phyloP scores from a whole-genome alignment of 805 yeast genomes.

The Clavispora carvajalis region DNA sequence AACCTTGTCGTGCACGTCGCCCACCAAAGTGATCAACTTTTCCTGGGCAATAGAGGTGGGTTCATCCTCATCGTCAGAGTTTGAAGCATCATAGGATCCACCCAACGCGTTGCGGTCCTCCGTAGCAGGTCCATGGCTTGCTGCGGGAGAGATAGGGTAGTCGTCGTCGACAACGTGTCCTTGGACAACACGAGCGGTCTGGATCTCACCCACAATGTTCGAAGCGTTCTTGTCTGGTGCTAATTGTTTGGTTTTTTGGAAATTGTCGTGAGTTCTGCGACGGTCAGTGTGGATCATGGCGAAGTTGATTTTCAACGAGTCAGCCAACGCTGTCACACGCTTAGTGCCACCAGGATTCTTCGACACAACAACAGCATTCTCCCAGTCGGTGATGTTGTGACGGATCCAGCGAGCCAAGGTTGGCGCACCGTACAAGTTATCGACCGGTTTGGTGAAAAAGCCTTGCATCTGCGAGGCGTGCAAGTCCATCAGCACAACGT shows the following conservation, averaged over 20 bases:
- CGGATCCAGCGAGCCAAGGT: slow-evolving; percentile 94
- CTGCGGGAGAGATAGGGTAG: slow-evolving; percentile 27
- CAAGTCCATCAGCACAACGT: slow-evolving; percentile 94
- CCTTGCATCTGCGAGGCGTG: slow-evolving; percentile 99
- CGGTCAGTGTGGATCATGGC: slow-evolving; percentile 99
- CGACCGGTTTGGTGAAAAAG: slow-evolving; percentile 94
- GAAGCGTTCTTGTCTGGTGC: slow-evolving; percentile 55
- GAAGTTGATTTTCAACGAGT: slow-evolving; percentile 87
- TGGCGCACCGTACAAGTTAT: slow-evolving; percentile 93
- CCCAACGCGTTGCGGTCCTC: slow-evolving; percentile 58
- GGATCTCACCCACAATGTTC: slow-evolving; percentile 72
- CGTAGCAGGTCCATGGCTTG: background rate
- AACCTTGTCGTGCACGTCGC: slow-evolving; percentile 86
- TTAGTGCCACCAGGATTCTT: slow-evolving; percentile 99
- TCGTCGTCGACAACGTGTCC: slow-evolving; percentile 97
- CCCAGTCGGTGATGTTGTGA: slow-evolving; percentile 80
- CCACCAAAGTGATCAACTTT: slow-evolving; percentile 91
- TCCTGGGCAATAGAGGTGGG: slow-evolving; percentile 59
- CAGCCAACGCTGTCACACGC: slow-evolving; percentile 97
- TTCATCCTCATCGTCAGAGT: slow-evolving; percentile 88
- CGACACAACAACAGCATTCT: slow-evolving; percentile 92
- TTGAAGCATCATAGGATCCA: slow-evolving; percentile 70
- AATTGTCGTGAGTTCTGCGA: slow-evolving; percentile 75
- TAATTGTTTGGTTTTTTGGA: slow-evolving; percentile 34
- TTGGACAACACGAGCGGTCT: slow-evolving; percentile 91